Percentiles rank a stretch among this genome's conserved stretches.
Evolutionary conservation across 2,329 filamentous ascomycete genomes (phyloP).

Genomic region (Hymenoscyphus scutula): DNA sequence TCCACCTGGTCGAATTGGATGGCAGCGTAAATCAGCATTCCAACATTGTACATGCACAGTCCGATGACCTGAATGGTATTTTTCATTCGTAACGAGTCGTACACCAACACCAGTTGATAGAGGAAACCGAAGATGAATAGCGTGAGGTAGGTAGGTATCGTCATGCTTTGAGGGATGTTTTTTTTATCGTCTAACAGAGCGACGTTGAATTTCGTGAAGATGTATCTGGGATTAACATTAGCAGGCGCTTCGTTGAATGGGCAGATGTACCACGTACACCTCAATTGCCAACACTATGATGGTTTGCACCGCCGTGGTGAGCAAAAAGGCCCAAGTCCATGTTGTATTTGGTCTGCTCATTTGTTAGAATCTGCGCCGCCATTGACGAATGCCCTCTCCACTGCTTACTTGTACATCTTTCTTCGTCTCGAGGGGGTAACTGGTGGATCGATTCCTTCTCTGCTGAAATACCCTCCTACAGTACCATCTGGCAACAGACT

Average conservation of each 20-base stretch:
- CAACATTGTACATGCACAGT: slow-evolving; percentile 87
- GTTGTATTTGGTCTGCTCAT: slow-evolving; percentile 61
- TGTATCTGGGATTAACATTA: slow-evolving; percentile 55
- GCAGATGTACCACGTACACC: slow-evolving; percentile 59
- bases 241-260: background rate
- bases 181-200: slow-evolving; percentile 51
- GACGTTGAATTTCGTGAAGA: slow-evolving; percentile 82
- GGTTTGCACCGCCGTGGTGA: slow-evolving; percentile 72
- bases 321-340: slow-evolving; percentile 87
- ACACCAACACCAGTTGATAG: slow-evolving; percentile 85
- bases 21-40: slow-evolving; percentile 86
- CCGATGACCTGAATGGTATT: slow-evolving; percentile 99
- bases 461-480: slow-evolving; percentile 37
- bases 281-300: slow-evolving; percentile 79
- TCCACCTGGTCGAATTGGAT: slow-evolving; percentile 91
- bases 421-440: slow-evolving; percentile 33
- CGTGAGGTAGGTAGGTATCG: slow-evolving; percentile 92
- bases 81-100: slow-evolving; percentile 89
- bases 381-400: background rate
- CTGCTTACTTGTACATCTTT: slow-evolving; percentile 61
- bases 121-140: slow-evolving; percentile 97
- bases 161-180: slow-evolving; percentile 56
- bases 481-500: slow-evolving; percentile 42
- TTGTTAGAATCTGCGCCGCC: background rate
- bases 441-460: slow-evolving; percentile 32